Evolutionary conservation across 176 grass and related monocot species (phyloP).

Genomic region (Cenchrus fungigraminus): DNA sequence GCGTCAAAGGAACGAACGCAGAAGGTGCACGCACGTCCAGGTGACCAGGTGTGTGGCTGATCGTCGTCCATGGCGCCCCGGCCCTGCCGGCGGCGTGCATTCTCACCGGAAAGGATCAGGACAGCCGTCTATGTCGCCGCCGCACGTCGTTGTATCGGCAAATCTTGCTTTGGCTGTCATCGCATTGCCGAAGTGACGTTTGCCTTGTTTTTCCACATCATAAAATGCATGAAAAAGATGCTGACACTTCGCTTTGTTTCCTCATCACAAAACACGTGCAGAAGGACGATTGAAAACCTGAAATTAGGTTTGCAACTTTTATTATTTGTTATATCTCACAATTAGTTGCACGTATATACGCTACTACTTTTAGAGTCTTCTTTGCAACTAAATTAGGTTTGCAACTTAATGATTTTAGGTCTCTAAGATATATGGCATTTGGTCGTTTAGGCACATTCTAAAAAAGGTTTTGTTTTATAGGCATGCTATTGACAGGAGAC

Average conservation of each 20-base stretch:
- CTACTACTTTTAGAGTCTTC: no score
- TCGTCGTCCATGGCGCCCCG: background rate
- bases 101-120: background rate
- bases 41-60: slow-evolving; percentile 4
- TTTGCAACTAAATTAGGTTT: no score
- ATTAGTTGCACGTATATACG: no score
- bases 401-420: no score
- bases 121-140: background rate
- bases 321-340: no score
- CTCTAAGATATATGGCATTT: background rate
- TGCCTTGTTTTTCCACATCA: background rate
- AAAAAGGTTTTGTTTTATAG: no score
- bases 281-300: background rate
- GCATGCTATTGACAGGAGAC: no score
- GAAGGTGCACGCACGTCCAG: background rate
- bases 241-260: background rate
- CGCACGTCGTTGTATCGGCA: background rate
- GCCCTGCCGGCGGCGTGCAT: background rate
- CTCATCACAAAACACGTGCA: background rate
- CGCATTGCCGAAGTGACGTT: background rate
- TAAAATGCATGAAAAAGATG: background rate
- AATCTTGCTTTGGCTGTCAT: background rate
- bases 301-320: no score
- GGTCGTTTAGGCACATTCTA: background rate
- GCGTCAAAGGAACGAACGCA: background rate